Evolutionary conservation across 2,329 filamentous ascomycete species (phyloP), one percentile per base, ranked within the genome.

Genomic region (Epichloe sp.): DNA sequence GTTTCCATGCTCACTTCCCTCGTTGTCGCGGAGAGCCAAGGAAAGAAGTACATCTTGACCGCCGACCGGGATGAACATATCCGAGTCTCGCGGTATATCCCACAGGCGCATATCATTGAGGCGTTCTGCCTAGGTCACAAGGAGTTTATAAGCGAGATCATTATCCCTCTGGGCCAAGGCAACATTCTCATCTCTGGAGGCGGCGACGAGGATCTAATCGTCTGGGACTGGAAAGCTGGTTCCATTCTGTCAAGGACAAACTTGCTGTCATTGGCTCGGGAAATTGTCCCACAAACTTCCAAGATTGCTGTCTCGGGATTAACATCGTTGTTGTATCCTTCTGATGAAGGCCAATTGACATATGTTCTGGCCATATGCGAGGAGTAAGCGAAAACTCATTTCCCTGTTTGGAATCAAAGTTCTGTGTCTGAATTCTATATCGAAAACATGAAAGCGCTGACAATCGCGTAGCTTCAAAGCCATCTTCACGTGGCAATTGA

Each of bases 1-100:
- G 93, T 98, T 14, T 96, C 91, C 1, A 86, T 97, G 80, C 79
- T 98, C 47, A 96, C 90, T 1, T 83, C 88, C 60, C 65, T 96
- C 48, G 67, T 73, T 2, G 72, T 80, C 42, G 75, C 74, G 5
- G 70, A 61, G 63, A 73, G 57, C 55, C 69, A 58, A 53, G 65
- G 58, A 23, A 64, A 65, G 31, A 65, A 65, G 15, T 79, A 79
- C 57, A 77, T 81, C 61, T 56, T 82, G 57, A 79, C 78, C 0
- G 72, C 70, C 5, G 74, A 80, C 55, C 71, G 78, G 12, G 77
- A 80, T 62, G 73, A 81, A 57, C 93, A 98, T 67, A 91, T 98
- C 61, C 85, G 93, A 38, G 75, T 96, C 19, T 95, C 88, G 47
- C 79, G 88, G 52, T 88, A 84, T 40, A 75, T 82, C 4, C 86